Percentiles rank a stretch among this genome's conserved stretches.
Conservation (phyloP, 257 asterid species). For the Eucommia ulmoides region DNA sequence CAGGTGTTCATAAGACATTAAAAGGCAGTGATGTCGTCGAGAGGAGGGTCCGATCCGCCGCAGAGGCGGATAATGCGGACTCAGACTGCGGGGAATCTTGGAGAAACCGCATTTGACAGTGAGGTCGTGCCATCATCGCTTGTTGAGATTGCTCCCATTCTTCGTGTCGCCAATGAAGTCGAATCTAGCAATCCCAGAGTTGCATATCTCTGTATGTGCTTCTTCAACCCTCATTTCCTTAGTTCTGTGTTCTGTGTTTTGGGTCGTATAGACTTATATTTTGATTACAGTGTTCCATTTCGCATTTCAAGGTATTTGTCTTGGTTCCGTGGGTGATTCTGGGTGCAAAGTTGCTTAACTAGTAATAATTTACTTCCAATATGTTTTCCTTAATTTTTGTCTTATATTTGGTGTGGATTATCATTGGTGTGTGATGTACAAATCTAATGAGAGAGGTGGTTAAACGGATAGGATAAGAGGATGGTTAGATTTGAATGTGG, state of each 20-base stretch:
- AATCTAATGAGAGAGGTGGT: no score
- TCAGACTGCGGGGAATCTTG: constrained; percentile 87
- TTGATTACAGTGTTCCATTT: neutral
- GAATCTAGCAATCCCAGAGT: constrained; percentile 98
- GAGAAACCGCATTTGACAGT: constrained; percentile 86
- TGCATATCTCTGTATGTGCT: constrained; percentile 83
- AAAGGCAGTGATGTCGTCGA: constrained; percentile 72
- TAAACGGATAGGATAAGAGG: no score
- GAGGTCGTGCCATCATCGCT: constrained; percentile 98
- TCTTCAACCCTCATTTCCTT: neutral
- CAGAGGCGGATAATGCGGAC: constrained; percentile 90
- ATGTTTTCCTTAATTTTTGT: neutral
- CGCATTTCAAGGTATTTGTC: neutral
- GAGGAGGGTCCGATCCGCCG: constrained; percentile 62
- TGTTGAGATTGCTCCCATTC: constrained; percentile 96
- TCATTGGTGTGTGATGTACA: no score
- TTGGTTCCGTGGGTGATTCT: neutral
- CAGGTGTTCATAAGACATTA: no score
- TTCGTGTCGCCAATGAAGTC: constrained; percentile 99
- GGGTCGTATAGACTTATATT: no score
- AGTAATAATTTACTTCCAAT: no score
- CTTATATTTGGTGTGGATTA: neutral
- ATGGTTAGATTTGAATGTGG: no score
- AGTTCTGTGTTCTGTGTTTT: neutral
- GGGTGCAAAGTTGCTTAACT: neutral